Evolutionary conservation across 2,329 filamentous ascomycete species (phyloP).

Genomic region (Aspergillus nomiae): DNA sequence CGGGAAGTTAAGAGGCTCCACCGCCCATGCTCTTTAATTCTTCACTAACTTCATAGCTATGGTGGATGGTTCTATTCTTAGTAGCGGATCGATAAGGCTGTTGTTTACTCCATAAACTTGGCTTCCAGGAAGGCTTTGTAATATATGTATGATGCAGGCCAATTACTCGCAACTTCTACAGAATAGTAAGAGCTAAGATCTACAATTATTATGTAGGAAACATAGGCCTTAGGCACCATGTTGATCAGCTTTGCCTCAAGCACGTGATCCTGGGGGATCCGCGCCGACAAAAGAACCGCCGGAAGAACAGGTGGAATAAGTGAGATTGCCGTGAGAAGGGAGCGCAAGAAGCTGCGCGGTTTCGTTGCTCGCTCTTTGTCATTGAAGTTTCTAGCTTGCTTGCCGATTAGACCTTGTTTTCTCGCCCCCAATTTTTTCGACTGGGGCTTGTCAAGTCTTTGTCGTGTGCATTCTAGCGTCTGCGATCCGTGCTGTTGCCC

Average conservation of each 20-base stretch:
- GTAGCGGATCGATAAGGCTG: not conserved
- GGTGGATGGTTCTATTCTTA: not conserved
- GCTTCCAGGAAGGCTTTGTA: not conserved
- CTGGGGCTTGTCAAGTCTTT: not conserved
- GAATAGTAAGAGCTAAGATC: not conserved
- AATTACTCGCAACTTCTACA: not conserved
- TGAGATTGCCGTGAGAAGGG: conserved; percentile 1
- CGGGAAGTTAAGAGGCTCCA: not conserved
- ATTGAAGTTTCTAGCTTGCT: not conserved
- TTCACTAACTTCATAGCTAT: not conserved
- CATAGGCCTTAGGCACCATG: not conserved
- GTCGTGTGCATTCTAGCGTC: conserved; percentile 3
- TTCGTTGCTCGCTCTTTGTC: conserved; percentile 61
- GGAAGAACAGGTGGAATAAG: conserved; percentile 12
- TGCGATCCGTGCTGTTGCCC: not conserved
- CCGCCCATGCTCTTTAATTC: not conserved
- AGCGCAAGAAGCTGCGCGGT: conserved; percentile 65
- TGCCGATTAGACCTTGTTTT: not conserved
- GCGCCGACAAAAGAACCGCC: conserved; percentile 9
- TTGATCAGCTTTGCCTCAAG: conserved; percentile 12
- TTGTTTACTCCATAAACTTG: not conserved
- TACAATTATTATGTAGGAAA: not conserved
- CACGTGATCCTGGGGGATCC: conserved; percentile 18
- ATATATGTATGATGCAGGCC: too few species aligned
- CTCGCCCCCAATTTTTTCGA: not conserved